phyloP scores from a whole-genome alignment of 805 yeast species.

The Ogataea haglerorum region DNA sequence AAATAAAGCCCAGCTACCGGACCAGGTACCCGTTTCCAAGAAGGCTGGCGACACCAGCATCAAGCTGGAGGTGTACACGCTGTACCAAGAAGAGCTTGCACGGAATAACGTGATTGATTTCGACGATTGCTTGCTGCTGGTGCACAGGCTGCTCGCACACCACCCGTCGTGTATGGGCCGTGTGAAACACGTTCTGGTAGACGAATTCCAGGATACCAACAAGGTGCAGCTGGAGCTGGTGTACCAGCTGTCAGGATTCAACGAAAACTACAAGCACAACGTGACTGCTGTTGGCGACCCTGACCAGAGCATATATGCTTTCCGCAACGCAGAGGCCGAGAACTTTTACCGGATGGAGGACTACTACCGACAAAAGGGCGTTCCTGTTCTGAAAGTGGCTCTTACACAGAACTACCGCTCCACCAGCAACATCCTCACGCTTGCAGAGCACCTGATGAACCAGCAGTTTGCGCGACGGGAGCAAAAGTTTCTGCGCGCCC shows the following conservation, averaged over 20 bases:
- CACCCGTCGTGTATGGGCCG: conserved; percentile 44
- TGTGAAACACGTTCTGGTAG: conserved; percentile 74
- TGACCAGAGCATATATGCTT: conserved; percentile 90
- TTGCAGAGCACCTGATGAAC: conserved; percentile 64
- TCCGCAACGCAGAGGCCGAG: conserved; percentile 70
- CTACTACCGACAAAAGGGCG: conserved; percentile 26
- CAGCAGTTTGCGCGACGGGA: conserved; percentile 49
- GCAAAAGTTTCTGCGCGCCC: conserved; percentile 45
- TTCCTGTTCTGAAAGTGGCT: conserved; percentile 30
- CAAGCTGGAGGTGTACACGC: conserved; percentile 42
- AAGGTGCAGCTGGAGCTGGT: conserved; percentile 69
- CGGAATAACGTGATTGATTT: conserved; percentile 59
- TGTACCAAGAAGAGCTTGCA: conserved; percentile 49
- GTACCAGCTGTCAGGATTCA: conserved; percentile 45
- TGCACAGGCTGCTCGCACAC: conserved; percentile 45
- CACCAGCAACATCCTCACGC: conserved; percentile 56
- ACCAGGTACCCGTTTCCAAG: conserved; percentile 26
- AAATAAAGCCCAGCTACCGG: conserved; percentile 46
- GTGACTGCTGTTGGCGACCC: conserved; percentile 95
- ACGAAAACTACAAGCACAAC: conserved; percentile 41
- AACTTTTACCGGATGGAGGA: conserved; percentile 60
- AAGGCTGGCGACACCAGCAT: conserved; percentile 30
- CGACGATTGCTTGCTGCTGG: conserved; percentile 70
- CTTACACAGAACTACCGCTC: conserved; percentile 80
- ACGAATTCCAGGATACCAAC: conserved; percentile 94